Conservation (phyloP, 2,329 filamentous ascomycete genomes). For the Neocucurbitaria cava region DNA sequence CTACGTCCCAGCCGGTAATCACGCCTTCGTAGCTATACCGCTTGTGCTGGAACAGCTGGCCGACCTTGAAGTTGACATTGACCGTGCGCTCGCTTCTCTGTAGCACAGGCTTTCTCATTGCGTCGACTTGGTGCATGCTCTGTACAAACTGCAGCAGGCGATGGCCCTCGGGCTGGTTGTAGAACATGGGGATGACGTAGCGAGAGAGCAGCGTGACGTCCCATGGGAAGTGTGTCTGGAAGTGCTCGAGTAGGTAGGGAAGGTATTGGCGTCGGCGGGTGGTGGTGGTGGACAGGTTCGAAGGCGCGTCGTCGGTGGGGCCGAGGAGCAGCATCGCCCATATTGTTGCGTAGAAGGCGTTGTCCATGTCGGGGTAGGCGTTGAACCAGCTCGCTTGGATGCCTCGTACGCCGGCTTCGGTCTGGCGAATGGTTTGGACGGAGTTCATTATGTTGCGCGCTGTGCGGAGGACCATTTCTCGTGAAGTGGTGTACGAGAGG, state of each 20-base stretch:
- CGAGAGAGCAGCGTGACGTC: slow-evolving; percentile 75
- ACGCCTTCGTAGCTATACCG: slow-evolving; percentile 81
- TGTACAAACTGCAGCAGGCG: slow-evolving; percentile 62
- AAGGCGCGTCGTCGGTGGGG: slow-evolving; percentile 33
- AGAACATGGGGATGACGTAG: slow-evolving; percentile 69
- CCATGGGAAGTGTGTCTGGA: slow-evolving; percentile 71
- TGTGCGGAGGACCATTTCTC: slow-evolving; percentile 75
- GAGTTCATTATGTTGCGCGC: slow-evolving; percentile 82
- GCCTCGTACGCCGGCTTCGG: slow-evolving; percentile 25
- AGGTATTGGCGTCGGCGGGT: slow-evolving; percentile 63
- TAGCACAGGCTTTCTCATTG: slow-evolving; percentile 55
- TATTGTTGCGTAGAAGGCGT: slow-evolving; percentile 73
- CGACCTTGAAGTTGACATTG: slow-evolving; percentile 58
- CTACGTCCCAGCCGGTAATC: slow-evolving; percentile 84
- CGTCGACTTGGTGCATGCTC: slow-evolving; percentile 63
- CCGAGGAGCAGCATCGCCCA: slow-evolving; percentile 68
- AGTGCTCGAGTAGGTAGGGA: slow-evolving; percentile 68
- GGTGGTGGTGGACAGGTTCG: slow-evolving; percentile 23
- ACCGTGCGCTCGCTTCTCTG: slow-evolving; percentile 13
- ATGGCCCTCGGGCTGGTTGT: slow-evolving; percentile 60
- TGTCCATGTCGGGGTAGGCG: slow-evolving; percentile 58
- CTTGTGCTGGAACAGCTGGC: slow-evolving; percentile 83
- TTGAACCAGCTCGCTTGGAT: slow-evolving; percentile 36
- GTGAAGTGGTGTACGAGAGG: slow-evolving; percentile 68
- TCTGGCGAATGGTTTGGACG: slow-evolving; percentile 59